Percentiles rank a stretch among this genome's conserved stretches.
Conservation (phyloP, 148 eudicot species). For the Heliamphora exappendiculata region DNA sequence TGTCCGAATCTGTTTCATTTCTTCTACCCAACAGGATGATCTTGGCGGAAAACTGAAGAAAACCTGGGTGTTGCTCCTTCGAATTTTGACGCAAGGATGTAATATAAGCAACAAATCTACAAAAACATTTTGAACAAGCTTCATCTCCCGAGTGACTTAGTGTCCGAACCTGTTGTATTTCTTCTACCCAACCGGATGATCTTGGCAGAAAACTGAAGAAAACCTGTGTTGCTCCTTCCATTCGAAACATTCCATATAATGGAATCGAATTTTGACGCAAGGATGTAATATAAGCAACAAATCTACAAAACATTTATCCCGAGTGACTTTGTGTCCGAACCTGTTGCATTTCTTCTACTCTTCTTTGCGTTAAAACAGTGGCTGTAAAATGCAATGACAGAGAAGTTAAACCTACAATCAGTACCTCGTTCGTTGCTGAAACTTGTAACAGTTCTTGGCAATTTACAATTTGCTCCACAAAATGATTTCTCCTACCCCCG, state of each 20-base stretch:
- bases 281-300: neutral
- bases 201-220: too few relatives aligned
- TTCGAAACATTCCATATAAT: too few relatives aligned
- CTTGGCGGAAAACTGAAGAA: too few relatives aligned
- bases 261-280: neutral
- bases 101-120: neutral
- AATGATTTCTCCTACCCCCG: neutral
- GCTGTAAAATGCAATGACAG: neutral
- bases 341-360: constrained; percentile 1
- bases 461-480: constrained; percentile 17
- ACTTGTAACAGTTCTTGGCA: constrained; percentile 1
- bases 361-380: neutral
- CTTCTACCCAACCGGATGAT: too few relatives aligned
- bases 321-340: neutral
- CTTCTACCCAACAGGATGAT: too few relatives aligned
- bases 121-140: too few relatives aligned
- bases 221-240: too few relatives aligned
- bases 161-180: constrained; percentile 4
- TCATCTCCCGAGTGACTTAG: too few relatives aligned
- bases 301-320: neutral
- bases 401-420: neutral
- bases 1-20: constrained; percentile 2
- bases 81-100: neutral
- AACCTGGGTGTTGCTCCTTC: too few relatives aligned
- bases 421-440: neutral